phyloP scores from a whole-genome alignment of 805 yeast genomes.

The Saccharomycopsis selenospora region DNA sequence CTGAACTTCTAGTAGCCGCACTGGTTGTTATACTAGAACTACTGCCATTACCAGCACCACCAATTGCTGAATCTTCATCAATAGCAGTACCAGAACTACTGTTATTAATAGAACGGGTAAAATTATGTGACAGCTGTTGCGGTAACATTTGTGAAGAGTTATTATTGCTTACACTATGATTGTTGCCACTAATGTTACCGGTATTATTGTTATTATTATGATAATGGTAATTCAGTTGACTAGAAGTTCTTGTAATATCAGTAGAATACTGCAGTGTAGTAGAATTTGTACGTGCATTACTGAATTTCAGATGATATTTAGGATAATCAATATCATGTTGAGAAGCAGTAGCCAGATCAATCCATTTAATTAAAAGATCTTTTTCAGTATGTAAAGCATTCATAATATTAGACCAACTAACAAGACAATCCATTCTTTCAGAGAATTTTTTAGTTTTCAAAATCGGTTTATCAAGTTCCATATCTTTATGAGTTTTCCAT shows the following conservation, averaged over 20 bases:
- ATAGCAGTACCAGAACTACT: too few species aligned
- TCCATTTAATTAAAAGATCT: conserved; percentile 62
- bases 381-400: conserved; percentile 59
- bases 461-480: conserved; percentile 71
- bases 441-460: conserved; percentile 59
- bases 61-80: too few species aligned
- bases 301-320: background rate
- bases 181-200: too few species aligned
- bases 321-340: background rate
- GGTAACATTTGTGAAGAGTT: too few species aligned
- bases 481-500: conserved; percentile 74
- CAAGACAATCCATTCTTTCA: conserved; percentile 63
- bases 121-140: too few species aligned
- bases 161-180: too few species aligned
- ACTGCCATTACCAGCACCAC: too few species aligned
- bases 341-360: conserved; percentile 37
- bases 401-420: conserved; percentile 76
- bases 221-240: too few species aligned
- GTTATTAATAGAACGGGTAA: too few species aligned
- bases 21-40: too few species aligned
- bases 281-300: conserved; percentile 64
- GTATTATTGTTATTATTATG: too few species aligned
- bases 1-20: too few species aligned
- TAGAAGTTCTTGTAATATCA: conserved; percentile 67
- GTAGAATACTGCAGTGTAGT: conserved; percentile 30